Evolutionary conservation across 2,329 filamentous ascomycete species (phyloP), one percentile per base, ranked within the genome.

Genomic region (Bertia moriformis): DNA sequence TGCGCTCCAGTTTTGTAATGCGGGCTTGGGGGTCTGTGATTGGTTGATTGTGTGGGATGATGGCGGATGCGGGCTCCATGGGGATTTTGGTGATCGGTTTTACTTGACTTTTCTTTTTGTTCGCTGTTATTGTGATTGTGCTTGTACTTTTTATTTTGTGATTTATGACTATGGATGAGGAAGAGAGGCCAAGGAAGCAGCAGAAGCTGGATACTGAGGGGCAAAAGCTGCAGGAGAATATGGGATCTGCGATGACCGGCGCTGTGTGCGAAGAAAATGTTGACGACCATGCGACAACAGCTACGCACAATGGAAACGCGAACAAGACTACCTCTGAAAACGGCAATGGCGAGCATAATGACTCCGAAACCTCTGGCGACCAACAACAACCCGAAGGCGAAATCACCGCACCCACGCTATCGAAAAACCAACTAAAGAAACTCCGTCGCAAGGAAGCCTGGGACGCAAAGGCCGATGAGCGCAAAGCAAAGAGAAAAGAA

Each of bases 401-500:
- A 18, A 7, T 7, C 12, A 18, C 32, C 12, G 10, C 32, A 15
- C 32, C 32, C 15, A 15, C 10, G 10, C 10, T 35, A 15, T 35
- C 32, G 10, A 35, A 35, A 18, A 35, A 35, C 17, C 32, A 35
- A 35, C 7, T 35, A 17, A 10, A 17, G 15, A 10, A 17, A 35
- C 10, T 35, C 10, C 12, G 15, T 7, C 10, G 15, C 7, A 35
- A 35, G 17, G 32, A 35, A 15, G 7, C 10, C 10, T 35, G 32
- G 32, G 32, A 35, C 7, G 12, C 32, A 10, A 17, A 14, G 10
- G 10, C 10, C 12, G 32, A 67, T 32, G 60, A 63, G 19, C 70
- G 74, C 47, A 75, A 72, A 50, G 53, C 56, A n/a, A 65, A 67
- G 48, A 63, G 72, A 38, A 76, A 71, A 50, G 68, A 75, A 46